A percentile compares a stretch with the other conserved stretches of the same genome.
These are phyloP conservation scores for Macrotyloma uniflorum DNA, from an alignment of 306 rosid species.

Conservation along the genomic window DNA sequence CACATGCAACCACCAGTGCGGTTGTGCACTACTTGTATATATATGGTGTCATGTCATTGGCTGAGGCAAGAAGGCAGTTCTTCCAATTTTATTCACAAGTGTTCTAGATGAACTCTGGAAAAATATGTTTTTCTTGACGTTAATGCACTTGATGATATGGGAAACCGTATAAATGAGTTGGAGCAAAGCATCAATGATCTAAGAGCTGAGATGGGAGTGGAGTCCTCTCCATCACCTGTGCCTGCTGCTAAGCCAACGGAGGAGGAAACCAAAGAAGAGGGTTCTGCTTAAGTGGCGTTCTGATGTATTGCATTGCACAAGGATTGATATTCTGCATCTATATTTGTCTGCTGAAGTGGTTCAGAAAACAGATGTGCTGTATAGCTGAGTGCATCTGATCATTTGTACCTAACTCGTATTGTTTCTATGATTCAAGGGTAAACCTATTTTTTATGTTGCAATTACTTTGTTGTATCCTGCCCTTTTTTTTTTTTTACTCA, in stretches of 20 bases:
- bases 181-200: slow-evolving; percentile 90
- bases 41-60: slow-evolving; percentile 13
- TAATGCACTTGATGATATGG: slow-evolving; percentile 93
- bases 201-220: slow-evolving; percentile 92
- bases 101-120: slow-evolving; percentile 32
- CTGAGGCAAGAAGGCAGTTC: slow-evolving; percentile 17
- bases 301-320: slow-evolving; percentile 34
- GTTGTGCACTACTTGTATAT: slow-evolving; percentile 3
- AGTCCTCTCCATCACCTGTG: slow-evolving; percentile 75
- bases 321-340: slow-evolving; percentile 34
- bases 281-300: slow-evolving; percentile 53
- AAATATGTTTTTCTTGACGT: slow-evolving; percentile 62
- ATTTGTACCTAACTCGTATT: slow-evolving; percentile 36
- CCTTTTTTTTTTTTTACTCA: neutral
- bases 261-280: slow-evolving; percentile 64
- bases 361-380: slow-evolving; percentile 12
- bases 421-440: slow-evolving; percentile 11
- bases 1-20: slow-evolving; percentile 3
- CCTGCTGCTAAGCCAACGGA: slow-evolving; percentile 53
- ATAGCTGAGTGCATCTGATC: slow-evolving; percentile 27
- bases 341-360: slow-evolving; percentile 19
- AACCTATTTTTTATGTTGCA: slow-evolving; percentile 9
- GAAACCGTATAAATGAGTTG: slow-evolving; percentile 87
- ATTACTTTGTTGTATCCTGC: neutral
- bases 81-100: slow-evolving; percentile 28